Evolutionary conservation across 2,329 filamentous ascomycete genomes (phyloP).

Genomic region (Nakataea oryzae): DNA sequence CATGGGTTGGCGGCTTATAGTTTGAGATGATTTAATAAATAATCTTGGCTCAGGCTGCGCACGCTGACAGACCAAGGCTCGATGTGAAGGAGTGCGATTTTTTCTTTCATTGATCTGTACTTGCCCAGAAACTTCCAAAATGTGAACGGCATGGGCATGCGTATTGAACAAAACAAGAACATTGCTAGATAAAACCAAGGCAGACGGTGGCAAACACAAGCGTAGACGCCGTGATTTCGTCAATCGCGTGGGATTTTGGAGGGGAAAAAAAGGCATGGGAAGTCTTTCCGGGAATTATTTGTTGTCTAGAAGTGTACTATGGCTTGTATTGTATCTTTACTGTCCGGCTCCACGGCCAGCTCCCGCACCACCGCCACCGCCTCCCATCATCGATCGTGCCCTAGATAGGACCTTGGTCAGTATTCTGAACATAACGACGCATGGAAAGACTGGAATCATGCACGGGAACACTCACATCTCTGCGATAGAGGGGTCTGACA

Average conservation of each 20-base stretch:
- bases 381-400: conserved; percentile 37
- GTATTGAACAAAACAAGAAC: no score
- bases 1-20: no score
- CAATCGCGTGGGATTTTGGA: background rate
- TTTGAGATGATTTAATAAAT: no score
- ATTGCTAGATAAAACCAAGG: no score
- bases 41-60: no score
- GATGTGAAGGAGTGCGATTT: no score
- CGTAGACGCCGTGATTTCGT: no score
- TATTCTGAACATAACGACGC: background rate
- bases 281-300: background rate
- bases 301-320: background rate
- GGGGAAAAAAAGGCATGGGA: background rate
- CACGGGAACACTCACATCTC: conserved; percentile 63
- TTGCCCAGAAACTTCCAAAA: no score
- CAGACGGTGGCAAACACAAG: no score
- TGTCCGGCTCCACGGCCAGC: conserved; percentile 6
- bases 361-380: conserved; percentile 17
- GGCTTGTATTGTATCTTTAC: background rate
- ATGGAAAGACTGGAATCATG: background rate
- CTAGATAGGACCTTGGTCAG: conserved; percentile 14
- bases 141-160: no score
- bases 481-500: conserved; percentile 86
- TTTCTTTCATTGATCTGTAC: no score
- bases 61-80: no score